Base-by-base conservation (phyloP, 2,329 filamentous ascomycete species). In the Pestalotiopsis sp. region DNA sequence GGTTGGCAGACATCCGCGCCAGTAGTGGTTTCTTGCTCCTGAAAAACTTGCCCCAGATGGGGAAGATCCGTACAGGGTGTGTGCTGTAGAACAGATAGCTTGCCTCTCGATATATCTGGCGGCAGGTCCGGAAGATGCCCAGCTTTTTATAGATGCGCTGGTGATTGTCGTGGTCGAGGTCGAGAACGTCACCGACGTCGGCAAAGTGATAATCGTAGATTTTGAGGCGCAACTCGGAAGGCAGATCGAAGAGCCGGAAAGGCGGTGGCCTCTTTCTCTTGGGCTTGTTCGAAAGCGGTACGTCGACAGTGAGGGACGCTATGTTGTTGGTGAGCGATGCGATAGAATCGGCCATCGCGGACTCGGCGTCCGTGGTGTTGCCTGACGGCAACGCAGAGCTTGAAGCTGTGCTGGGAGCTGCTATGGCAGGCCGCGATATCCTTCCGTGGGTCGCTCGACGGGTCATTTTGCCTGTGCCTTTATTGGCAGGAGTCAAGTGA, bases 11-110 rank as follows among this genome's bases (percentile, higher is more conserved):
- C 67, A 95, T 80, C 20, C 92, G 89, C 5, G 90, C 86, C 36
- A 95, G 83, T 0, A 95, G 83, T 1, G 92, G 92, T 72, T 88
- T 89, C 81, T 93, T 93, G 38, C 89, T 90, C 80, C 93, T 91
- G 82, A 92, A 92, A 80, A 91, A 90, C 52, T 86, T 85, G 59
- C 89, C 89, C 25, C 87, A 83, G 3, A 86, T 89, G 13, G 91
- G 90, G 74, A 94, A 94, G 45, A 94, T 78, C 67, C 91, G 89
- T 66, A 92, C 86, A 0, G 86, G 84, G 66, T 87, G 86, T 9
- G 84, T 85, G 75, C 87, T 87, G 79, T 92, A 94, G 77, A 93
- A 92, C 70, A 86, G 83, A 72, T 90, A 85, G 0, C 88, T 86
- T 1, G 91, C 89, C 78, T 94, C 92, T 17, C 79, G 76, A 74